Evolutionary conservation across 2,329 filamentous ascomycete species (phyloP), one percentile per base, ranked within the genome.

Genomic region (Fusarium irregulare): DNA sequence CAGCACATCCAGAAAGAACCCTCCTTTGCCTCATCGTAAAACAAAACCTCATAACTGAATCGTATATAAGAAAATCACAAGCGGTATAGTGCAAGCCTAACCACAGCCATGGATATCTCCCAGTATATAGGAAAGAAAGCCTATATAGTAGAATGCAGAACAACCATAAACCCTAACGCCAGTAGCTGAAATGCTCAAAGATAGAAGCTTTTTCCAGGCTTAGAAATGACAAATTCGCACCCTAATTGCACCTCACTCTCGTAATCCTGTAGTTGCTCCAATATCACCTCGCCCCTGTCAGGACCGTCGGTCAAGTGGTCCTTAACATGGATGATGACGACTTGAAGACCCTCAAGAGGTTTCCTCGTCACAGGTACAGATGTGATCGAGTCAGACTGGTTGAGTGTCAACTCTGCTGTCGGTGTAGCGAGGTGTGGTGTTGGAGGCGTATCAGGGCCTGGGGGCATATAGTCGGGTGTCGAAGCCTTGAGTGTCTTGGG

Each of bases 251-350:
- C 86, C 14, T 88, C 87, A 61, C 84, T 80, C 64, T 94, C 93
- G 63, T 93, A 85, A 27, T 88, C 88, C 20, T 81, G 77, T 51
- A 98, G 80, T 78, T 98, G 89, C 64, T 83, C 76, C 23, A 96
- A 74, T 37, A 98, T 97, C 3, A 81, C 85, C 6, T 93, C 89
- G 1, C 81, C 37, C 84, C 87, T 3, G 86, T 88, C 49, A 82
- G 88, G 88, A 0, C 89, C 93, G 76, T 97, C 94, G 11, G 85
- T 83, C 58, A 98, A 82, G 23, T 87, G 91, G 70, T 98, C 95
- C 78, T 99, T 99, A 76, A 98, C 88, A 77, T 99, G 96, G 40
- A 98, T 98, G 58, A 98, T 89, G 51, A 98, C 90, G 3, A 99
- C 84, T 68, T 89, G 92, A 28, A 98, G 78, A 0, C 93, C 94